Evolutionary conservation across 2,329 filamentous ascomycete genomes (phyloP), one percentile per base, ranked within the genome.

Genomic region (Pseudogymnoascus sp.): DNA sequence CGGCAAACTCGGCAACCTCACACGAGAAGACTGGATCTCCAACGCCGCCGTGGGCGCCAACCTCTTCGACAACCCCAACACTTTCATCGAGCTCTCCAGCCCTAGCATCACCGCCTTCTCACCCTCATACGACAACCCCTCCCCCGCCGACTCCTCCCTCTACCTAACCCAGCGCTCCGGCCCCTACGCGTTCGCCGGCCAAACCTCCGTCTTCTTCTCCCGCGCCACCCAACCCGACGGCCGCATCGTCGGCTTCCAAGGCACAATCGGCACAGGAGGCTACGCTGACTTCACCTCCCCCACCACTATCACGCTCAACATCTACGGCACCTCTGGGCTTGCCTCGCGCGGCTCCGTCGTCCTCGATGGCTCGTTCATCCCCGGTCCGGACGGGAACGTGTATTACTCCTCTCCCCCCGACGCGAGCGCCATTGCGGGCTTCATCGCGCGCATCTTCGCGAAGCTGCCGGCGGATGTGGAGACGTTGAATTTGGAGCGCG

Each of bases 21-120:
- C 69, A 0, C 62, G 69, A 1, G 67, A 67, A 57, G 67, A 65
- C 20, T 82, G 79, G 79, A 74, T 83, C 62, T 75, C 78, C 67
- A 79, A 79, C 66, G 73, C 73, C 0, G 72, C 74, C 4, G 75
- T 83, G 3, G 80, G 80, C 43, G 70, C 74, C 12, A 76, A 76
- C 34, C 75, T 82, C 28, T 83, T 81, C 64, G 80, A 82, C 66
- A 83, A 82, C 65, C 79, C 81, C 4, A 81, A 82, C 63, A 82
- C 79, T 1, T 80, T 78, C 63, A 78, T 81, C 67, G 76, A 79
- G 64, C 71, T 81, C 1, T 73, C 73, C 1, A 70, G 70, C 3
- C 72, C 77, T 1, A 64, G 69, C 2, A 68, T 83, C 57, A 61
- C 76, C n/a, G 79, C 79, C 0, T 82, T 79, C 67, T 70, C 66